Evolutionary conservation across 768 basidiomycete genomes (phyloP).

Genomic region (Boletus reticuloceps): DNA sequence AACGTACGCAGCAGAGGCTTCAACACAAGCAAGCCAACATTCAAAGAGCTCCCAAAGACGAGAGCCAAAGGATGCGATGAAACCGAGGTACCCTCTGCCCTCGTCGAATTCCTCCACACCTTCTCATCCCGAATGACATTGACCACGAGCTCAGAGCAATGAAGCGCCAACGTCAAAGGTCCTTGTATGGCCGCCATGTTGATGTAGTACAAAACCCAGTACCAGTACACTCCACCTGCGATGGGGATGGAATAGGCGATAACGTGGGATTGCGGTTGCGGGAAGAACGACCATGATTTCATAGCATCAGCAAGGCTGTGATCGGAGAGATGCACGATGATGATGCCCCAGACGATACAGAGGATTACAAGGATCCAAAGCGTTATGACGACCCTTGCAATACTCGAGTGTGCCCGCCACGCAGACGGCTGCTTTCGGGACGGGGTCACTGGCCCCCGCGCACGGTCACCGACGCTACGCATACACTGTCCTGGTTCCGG

Average conservation of each 20-base stretch:
- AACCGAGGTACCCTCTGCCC: constrained; percentile 11
- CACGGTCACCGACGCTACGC: constrained; percentile 17
- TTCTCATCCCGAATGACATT: constrained; percentile 30
- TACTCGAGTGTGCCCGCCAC: constrained; percentile 25
- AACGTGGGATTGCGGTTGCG: constrained; percentile 14
- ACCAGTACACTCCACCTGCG: constrained; percentile 12
- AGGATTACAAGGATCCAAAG: constrained; percentile 23
- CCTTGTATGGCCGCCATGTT: constrained; percentile 28
- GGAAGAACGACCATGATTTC: constrained; percentile 28
- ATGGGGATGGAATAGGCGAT: constrained; percentile 25
- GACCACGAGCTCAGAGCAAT: constrained; percentile 27
- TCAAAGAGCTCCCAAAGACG: constrained; percentile 20
- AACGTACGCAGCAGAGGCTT: constrained; percentile 30
- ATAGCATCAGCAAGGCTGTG: not conserved
- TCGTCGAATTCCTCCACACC: constrained; percentile 25
- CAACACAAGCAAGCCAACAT: constrained; percentile 12
- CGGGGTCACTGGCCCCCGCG: constrained; percentile 12
- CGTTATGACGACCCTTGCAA: constrained; percentile 20
- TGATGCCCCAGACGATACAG: constrained; percentile 24
- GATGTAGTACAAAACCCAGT: constrained; percentile 26
- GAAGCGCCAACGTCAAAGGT: constrained; percentile 27
- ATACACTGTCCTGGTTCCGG: constrained; percentile 24
- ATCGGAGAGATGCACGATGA: constrained; percentile 6
- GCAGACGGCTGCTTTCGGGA: constrained; percentile 23
- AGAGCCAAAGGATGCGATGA: constrained; percentile 19